Conservation (phyloP, 148 eudicot genomes). For the Pouteria glomerata region DNA sequence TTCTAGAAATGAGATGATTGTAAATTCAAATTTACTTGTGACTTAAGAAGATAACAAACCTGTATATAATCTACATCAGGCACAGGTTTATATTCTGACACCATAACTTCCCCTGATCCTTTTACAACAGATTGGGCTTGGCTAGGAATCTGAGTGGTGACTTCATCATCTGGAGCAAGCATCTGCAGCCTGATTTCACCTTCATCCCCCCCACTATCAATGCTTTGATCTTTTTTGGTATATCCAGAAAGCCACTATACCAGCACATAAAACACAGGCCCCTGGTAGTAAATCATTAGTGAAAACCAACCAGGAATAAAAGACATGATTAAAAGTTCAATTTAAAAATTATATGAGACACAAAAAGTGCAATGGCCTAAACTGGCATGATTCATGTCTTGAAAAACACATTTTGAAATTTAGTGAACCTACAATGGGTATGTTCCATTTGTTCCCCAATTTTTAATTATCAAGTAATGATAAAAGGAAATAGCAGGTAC, state of each 20-base stretch:
- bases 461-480: not conserved
- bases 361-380: not conserved
- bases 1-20: not conserved
- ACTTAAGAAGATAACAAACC: slow-evolving; percentile 38
- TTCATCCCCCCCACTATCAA: slow-evolving; percentile 33
- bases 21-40: not conserved
- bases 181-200: slow-evolving; percentile 32
- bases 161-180: slow-evolving; percentile 87
- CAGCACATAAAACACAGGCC: slow-evolving; percentile 65
- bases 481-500: not conserved
- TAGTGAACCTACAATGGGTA: not conserved
- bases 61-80: slow-evolving; percentile 96
- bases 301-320: slow-evolving; percentile 57
- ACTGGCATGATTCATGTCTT: not conserved
- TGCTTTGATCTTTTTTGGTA: slow-evolving; percentile 37
- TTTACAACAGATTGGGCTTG: slow-evolving; percentile 72
- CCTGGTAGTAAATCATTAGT: slow-evolving; percentile 85
- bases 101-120: slow-evolving; percentile 66
- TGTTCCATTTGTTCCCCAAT: not conserved
- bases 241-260: slow-evolving; percentile 79
- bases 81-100: slow-evolving; percentile 62
- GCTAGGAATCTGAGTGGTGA: slow-evolving; percentile 59
- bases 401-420: not conserved
- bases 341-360: not conserved
- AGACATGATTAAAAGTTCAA: slow-evolving; percentile 3